Conservation (phyloP, 2,329 filamentous ascomycete species). For the Colletotrichum cereale region DNA sequence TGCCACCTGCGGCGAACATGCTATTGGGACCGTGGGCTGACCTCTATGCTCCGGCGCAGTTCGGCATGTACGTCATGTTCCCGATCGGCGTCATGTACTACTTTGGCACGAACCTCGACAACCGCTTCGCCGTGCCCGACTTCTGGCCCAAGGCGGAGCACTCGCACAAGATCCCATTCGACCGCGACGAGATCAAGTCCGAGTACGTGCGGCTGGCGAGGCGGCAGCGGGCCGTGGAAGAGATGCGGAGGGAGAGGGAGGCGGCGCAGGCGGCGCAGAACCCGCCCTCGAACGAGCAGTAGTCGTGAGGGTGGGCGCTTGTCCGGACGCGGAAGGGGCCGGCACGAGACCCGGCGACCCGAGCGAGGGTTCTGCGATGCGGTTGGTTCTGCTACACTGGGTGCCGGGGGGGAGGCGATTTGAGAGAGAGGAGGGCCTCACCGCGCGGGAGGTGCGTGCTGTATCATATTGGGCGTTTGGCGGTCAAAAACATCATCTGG, state of each 20-base stretch:
- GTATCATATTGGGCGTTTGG: conserved; percentile 38
- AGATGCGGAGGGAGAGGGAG: conserved; percentile 66
- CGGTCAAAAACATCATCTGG: conserved; percentile 31
- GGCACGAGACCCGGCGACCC: not conserved
- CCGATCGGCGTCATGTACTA: conserved; percentile 99
- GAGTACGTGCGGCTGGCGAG: conserved; percentile 81
- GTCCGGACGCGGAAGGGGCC: not conserved
- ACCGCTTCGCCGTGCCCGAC: conserved; percentile 86
- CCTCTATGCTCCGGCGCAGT: conserved; percentile 64
- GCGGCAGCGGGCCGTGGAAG: conserved; percentile 79
- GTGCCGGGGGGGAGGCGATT: not conserved
- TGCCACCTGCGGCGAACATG: not conserved
- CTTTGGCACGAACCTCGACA: conserved; percentile 97
- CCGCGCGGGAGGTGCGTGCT: not conserved
- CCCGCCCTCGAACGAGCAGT: conserved; percentile 45
- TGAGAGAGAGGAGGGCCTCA: not conserved
- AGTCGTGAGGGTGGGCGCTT: conserved; percentile 30
- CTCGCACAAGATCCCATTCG: conserved; percentile 81
- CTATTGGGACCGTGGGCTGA: conserved; percentile 9
- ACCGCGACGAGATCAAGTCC: conserved; percentile 83
- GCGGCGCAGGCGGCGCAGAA: conserved; percentile 45
- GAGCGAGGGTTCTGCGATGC: not conserved
- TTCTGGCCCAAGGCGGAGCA: conserved; percentile 93
- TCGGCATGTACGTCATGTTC: conserved; percentile 99
- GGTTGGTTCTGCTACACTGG: not conserved